Base-by-base conservation (phyloP, 2,329 filamentous ascomycete genomes). In the Penicillium vulpinum region DNA sequence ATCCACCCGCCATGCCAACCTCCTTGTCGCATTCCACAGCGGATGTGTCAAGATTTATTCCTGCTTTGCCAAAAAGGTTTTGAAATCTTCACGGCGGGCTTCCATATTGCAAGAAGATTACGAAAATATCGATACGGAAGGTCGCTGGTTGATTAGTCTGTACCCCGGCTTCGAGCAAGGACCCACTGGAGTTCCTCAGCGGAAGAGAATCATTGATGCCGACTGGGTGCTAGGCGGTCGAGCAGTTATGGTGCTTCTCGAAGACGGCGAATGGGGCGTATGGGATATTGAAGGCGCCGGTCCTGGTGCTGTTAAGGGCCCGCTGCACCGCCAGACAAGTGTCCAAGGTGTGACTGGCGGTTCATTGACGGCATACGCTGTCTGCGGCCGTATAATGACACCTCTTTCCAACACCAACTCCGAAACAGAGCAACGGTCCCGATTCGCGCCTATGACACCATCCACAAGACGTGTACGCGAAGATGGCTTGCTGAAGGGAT, bases 31-130 rank as follows among this genome's bases (percentile, higher is more conserved):
- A 2, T 83, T 86, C 54, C 68, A 77, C 2, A 77, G 75, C n/a
- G 84, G 85, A 6, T 78, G 75, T 40, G 81, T 84, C 28, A 83
- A 84, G 51, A 75, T 87, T 15, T 85, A 84, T 64, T 81, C 85
- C 51, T 81, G 80, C 26, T 78, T 84, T 21, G 38, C 58, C 16
- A 67, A 61, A 22, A 72, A 67, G 40, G 54, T 60, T 16, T 62
- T 62, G 7, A 72, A 64, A 45, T 45, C 66, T 16, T 56, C 60
- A 7, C 65, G 71, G 6, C 69, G 71, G 21, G 63, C 68, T 4
- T 70, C 71, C 13, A 63, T 61, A 4, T 63, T 72, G 15, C 68
- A 68, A 28, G 69, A 64, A 29, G 72, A 74, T 13, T 63, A 65
- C 21, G 74, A 74, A 10, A 66, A 59, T 13, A 61, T 65, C 7